These are phyloP conservation scores for Diaporthe sp. DNA, from an alignment of 2,329 filamentous ascomycete species.

Conservation along the genomic window DNA sequence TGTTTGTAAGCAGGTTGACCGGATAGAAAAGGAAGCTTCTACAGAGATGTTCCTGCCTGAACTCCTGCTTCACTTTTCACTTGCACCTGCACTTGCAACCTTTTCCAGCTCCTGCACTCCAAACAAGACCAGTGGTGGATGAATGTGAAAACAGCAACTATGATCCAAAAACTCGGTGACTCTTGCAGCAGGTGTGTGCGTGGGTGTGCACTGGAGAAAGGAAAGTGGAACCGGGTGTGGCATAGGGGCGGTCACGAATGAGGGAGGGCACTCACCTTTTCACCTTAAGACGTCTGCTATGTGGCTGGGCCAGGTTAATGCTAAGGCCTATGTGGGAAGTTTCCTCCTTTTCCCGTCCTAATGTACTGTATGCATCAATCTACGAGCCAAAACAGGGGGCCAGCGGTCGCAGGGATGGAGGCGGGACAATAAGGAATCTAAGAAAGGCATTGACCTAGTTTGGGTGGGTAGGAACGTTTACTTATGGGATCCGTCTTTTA, in stretches of 20 bases:
- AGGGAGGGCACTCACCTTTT: conserved; percentile 26
- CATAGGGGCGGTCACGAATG: conserved; percentile 4
- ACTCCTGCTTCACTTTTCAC: background rate
- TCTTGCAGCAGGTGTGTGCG: background rate
- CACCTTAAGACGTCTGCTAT: conserved; percentile 14
- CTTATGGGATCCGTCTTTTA: conserved; percentile 35
- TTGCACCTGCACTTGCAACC: background rate
- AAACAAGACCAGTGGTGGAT: background rate
- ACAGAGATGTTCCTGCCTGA: background rate
- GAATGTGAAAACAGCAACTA: background rate
- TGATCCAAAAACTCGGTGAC: background rate
- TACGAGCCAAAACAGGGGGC: conserved; percentile 25
- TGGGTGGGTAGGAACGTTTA: conserved; percentile 32
- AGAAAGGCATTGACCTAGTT: conserved; percentile 20
- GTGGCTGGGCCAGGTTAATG: conserved; percentile 29
- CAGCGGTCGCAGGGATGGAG: conserved; percentile 23
- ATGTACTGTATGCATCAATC: conserved; percentile 24
- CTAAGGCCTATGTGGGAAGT: conserved; percentile 28
- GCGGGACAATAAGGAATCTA: conserved; percentile 18
- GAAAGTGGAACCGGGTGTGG: conserved; percentile 9
- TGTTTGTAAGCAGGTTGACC: conserved; percentile 1
- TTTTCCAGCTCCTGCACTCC: background rate
- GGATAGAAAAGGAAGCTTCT: background rate
- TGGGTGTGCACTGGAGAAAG: background rate
- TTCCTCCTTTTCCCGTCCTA: conserved; percentile 23